Conservation (phyloP, 257 asterid species). For the Schizonepeta tenuifolia region DNA sequence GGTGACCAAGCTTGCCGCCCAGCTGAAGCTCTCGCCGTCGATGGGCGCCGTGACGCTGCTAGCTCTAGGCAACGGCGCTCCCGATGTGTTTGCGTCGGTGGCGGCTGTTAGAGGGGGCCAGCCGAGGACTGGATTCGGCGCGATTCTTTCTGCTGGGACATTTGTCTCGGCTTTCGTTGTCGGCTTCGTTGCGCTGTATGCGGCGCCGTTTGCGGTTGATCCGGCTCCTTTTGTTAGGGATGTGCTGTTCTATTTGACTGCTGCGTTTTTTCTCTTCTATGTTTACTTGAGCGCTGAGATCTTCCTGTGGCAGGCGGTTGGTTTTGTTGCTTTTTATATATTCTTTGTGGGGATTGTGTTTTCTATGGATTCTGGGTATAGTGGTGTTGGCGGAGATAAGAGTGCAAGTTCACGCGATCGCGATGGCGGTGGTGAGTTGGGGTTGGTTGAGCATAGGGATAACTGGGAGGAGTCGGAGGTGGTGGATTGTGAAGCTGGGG, state of each 20-base stretch:
- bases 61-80: constrained; percentile 96
- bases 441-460: constrained; percentile 38
- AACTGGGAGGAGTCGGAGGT: constrained; percentile 31
- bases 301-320: constrained; percentile 96
- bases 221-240: constrained; percentile 89
- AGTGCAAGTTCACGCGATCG: constrained; percentile 32
- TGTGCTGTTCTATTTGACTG: constrained; percentile 80
- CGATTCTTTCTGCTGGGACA: constrained; percentile 96
- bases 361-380: constrained; percentile 81
- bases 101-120: constrained; percentile 93
- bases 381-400: constrained; percentile 41
- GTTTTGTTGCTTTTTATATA: constrained; percentile 82
- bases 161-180: constrained; percentile 94
- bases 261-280: constrained; percentile 77
- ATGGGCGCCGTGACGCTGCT: constrained; percentile 98
- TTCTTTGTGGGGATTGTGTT: constrained; percentile 93
- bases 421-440: constrained; percentile 45
- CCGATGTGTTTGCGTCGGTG: constrained; percentile 94
- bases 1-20: constrained; percentile 75
- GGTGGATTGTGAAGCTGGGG: constrained; percentile 65
- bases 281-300: constrained; percentile 98
- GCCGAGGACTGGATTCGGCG: constrained; percentile 90
- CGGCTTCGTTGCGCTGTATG: constrained; percentile 85
- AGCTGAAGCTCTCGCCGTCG: constrained; percentile 74
- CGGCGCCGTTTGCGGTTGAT: constrained; percentile 88